Evolutionary conservation across 2,329 filamentous ascomycete genomes (phyloP).

Genomic region (Verticillium nonalfalfae): DNA sequence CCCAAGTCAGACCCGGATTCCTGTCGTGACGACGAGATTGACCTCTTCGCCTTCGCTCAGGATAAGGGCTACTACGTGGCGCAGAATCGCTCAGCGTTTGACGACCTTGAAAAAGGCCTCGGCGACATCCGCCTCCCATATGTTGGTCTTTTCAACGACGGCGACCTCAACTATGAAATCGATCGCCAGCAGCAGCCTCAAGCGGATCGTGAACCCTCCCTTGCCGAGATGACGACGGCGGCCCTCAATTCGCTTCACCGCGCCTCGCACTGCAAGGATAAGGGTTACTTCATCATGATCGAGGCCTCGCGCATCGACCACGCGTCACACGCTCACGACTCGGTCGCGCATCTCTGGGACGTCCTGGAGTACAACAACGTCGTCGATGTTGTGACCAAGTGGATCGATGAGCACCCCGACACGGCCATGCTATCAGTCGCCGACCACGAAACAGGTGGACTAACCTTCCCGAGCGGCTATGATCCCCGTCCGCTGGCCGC

Average conservation of each 20-base stretch:
- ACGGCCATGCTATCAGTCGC: conserved; percentile 28
- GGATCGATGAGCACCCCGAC: conserved; percentile 28
- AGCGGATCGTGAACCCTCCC: conserved; percentile 3
- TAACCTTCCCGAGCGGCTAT: conserved; percentile 24
- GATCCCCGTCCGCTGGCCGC: conserved; percentile 19
- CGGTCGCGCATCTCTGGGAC: conserved; percentile 41
- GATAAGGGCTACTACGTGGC: conserved; percentile 25
- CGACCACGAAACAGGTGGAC: conserved; percentile 30
- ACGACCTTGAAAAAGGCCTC: conserved; percentile 15
- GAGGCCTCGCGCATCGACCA: conserved; percentile 26
- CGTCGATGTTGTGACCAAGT: conserved; percentile 23
- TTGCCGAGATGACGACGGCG: conserved; percentile 19
- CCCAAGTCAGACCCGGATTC: conserved; percentile 23
- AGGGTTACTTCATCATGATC: conserved; percentile 24
- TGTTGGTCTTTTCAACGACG: conserved; percentile 27
- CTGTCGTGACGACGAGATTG: conserved; percentile 26
- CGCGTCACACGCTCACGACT: conserved; percentile 41
- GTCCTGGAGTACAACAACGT: conserved; percentile 29
- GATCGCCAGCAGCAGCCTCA: conserved; percentile 14
- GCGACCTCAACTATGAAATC: conserved; percentile 25
- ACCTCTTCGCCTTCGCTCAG: conserved; percentile 23
- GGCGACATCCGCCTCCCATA: conserved; percentile 23
- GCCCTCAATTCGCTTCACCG: conserved; percentile 24
- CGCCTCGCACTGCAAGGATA: conserved; percentile 19
- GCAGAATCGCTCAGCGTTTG: conserved; percentile 23